These are phyloP conservation scores for Leucosporidium scottii DNA, from an alignment of 768 basidiomycete genomes.

Conservation along the genomic window DNA sequence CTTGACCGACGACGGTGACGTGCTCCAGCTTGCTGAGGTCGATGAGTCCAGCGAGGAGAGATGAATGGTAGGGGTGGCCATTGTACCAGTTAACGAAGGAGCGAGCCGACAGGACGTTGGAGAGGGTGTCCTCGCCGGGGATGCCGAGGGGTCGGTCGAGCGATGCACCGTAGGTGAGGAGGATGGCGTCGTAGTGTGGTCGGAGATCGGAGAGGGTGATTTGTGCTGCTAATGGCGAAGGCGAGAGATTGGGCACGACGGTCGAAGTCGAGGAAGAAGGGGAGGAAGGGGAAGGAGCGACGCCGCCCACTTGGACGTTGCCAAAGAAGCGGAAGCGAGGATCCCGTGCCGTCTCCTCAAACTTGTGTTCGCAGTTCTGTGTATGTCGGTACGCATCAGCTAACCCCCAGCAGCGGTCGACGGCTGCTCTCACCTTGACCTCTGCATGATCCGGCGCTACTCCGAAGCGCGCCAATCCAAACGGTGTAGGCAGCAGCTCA, in stretches of 20 bases:
- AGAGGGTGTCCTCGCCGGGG: slow-evolving; percentile 44
- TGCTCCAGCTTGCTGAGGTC: slow-evolving; percentile 54
- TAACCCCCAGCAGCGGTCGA: not conserved
- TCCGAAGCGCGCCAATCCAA: slow-evolving; percentile 89
- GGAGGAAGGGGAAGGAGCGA: slow-evolving; percentile 39
- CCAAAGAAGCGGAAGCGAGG: slow-evolving; percentile 82
- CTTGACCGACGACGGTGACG: slow-evolving; percentile 82
- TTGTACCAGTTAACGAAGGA: slow-evolving; percentile 95
- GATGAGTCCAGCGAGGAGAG: slow-evolving; percentile 50
- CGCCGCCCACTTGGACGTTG: slow-evolving; percentile 53
- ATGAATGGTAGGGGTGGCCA: slow-evolving; percentile 60
- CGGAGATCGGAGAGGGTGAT: slow-evolving; percentile 60
- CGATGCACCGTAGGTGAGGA: slow-evolving; percentile 80
- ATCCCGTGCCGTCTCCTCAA: slow-evolving; percentile 72
- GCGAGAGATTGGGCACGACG: slow-evolving; percentile 49
- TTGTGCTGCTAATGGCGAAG: slow-evolving; percentile 41
- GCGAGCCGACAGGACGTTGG: slow-evolving; percentile 63
- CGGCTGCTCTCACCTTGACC: slow-evolving; percentile 62
- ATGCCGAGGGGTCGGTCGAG: slow-evolving; percentile 54
- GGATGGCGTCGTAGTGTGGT: slow-evolving; percentile 70
- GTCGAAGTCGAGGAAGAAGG: slow-evolving; percentile 44
- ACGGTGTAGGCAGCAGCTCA: slow-evolving; percentile 87
- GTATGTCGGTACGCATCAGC: not conserved
- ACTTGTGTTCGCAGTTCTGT: slow-evolving; percentile 94
- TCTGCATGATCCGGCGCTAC: slow-evolving; percentile 98